Evolutionary conservation across 2,329 filamentous ascomycete species (phyloP).

Genomic region (Aspergillus niger): DNA sequence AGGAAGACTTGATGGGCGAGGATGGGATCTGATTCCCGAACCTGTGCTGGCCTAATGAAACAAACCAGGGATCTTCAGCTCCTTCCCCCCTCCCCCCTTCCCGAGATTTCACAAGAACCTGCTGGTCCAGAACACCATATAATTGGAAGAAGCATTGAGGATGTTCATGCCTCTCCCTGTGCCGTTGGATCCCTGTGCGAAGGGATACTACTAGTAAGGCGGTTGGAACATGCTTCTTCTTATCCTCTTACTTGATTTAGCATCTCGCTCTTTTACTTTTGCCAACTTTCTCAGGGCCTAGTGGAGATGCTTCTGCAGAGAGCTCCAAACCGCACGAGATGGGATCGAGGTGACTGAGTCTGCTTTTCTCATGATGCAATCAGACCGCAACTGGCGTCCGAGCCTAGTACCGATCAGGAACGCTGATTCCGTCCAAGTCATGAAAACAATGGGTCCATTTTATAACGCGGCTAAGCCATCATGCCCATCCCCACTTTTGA

Average conservation of each 20-base stretch:
- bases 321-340: not conserved
- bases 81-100: not conserved
- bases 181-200: not conserved
- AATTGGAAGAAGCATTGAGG: not conserved
- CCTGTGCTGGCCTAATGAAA: slow-evolving; percentile 2
- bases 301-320: not conserved
- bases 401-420: not conserved
- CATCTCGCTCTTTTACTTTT: not conserved
- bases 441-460: not conserved
- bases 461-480: not conserved
- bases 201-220: not conserved
- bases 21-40: slow-evolving; percentile 2
- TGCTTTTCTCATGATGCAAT: not conserved
- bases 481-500: not conserved
- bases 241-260: not conserved
- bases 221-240: not conserved
- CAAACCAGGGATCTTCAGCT: slow-evolving; percentile 1
- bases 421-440: not conserved
- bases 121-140: not conserved
- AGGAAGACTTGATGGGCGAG: not conserved
- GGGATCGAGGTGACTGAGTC: not conserved
- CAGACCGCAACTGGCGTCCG: not conserved
- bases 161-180: not conserved
- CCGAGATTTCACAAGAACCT: not conserved
- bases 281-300: not conserved